These are phyloP conservation scores for Ogataea angusta DNA, from an alignment of 805 yeast species.

Conservation along the genomic window DNA sequence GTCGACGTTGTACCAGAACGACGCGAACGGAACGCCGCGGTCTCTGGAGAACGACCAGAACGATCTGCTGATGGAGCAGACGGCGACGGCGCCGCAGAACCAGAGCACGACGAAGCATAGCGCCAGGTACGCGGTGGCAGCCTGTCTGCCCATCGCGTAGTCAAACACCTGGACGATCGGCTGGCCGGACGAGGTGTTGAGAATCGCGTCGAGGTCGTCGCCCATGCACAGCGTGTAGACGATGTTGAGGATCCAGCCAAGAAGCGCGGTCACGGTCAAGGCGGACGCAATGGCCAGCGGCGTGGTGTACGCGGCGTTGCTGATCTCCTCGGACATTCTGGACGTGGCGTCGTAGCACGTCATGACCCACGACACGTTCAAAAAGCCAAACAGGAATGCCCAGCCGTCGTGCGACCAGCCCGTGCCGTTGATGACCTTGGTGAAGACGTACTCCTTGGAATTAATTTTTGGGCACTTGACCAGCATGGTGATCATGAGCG, in stretches of 20 bases:
- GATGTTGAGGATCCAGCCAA: constrained; percentile 49
- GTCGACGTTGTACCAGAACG: constrained; percentile 40
- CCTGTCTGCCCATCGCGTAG: constrained; percentile 49
- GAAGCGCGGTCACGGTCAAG: constrained; percentile 43
- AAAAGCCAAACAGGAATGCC: constrained; percentile 55
- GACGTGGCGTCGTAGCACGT: constrained; percentile 55
- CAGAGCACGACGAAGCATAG: constrained; percentile 48
- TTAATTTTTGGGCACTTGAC: constrained; percentile 49
- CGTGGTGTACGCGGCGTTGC: constrained; percentile 50
- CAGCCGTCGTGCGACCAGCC: constrained; percentile 54
- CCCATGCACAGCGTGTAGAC: constrained; percentile 46
- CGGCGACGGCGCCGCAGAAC: constrained; percentile 51
- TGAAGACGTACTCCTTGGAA: constrained; percentile 45
- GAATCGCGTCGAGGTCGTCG: constrained; percentile 34
- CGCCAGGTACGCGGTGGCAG: constrained; percentile 50
- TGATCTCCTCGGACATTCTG: constrained; percentile 54
- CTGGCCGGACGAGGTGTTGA: constrained; percentile 40
- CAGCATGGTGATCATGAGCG: constrained; percentile 50
- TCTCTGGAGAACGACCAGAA: constrained; percentile 58
- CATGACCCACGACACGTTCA: constrained; percentile 58
- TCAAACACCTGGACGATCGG: constrained; percentile 51
- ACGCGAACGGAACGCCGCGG: constrained; percentile 47
- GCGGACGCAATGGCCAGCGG: constrained; percentile 60
- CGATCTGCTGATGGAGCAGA: constrained; percentile 49
- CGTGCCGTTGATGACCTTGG: constrained; percentile 42